A percentile compares a stretch with the other conserved stretches of the same genome.
Evolutionary conservation across 202 grass and related monocot genomes (phyloP).

Genomic region (Panicum hallii): DNA sequence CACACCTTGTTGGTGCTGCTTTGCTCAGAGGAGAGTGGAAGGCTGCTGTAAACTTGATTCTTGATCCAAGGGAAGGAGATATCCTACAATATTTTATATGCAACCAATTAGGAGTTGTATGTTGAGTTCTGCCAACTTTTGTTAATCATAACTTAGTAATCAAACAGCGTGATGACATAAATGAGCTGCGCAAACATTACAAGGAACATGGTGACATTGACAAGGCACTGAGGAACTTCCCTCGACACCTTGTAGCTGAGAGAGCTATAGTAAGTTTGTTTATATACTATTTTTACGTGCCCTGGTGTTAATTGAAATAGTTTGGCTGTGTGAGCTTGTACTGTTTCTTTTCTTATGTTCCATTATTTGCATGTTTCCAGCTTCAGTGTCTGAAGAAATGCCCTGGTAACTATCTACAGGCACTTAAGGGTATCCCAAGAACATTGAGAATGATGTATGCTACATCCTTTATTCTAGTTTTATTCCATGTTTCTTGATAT

Average conservation of each 20-base stretch:
- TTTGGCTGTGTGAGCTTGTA: background rate
- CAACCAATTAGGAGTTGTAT: conserved; percentile 47
- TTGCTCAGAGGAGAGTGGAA: conserved; percentile 98
- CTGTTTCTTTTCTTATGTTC: conserved; percentile 33
- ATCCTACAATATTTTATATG: conserved; percentile 73
- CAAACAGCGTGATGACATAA: conserved; percentile 80
- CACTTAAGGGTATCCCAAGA: conserved; percentile 97
- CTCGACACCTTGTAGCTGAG: conserved; percentile 86
- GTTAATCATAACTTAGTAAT: conserved; percentile 74
- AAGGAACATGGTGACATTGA: conserved; percentile 87
- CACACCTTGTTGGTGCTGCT: conserved; percentile 84
- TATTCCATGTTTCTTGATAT: conserved; percentile 16
- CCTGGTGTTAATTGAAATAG: conserved; percentile 30
- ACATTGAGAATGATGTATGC: conserved; percentile 98
- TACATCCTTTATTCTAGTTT: conserved; percentile 20
- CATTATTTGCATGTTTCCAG: conserved; percentile 61
- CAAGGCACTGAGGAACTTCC: conserved; percentile 80
- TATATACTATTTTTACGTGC: conserved; percentile 22
- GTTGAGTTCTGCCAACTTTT: conserved; percentile 43
- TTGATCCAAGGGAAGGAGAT: conserved; percentile 99
- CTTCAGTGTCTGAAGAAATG: conserved; percentile 95
- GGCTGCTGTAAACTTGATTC: conserved; percentile 79
- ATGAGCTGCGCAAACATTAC: conserved; percentile 79
- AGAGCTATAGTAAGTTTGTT: conserved; percentile 85
- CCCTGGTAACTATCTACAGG: conserved; percentile 95